Conservation (phyloP, 2,329 filamentous ascomycete species). For the Incumbomyces delicatus region DNA sequence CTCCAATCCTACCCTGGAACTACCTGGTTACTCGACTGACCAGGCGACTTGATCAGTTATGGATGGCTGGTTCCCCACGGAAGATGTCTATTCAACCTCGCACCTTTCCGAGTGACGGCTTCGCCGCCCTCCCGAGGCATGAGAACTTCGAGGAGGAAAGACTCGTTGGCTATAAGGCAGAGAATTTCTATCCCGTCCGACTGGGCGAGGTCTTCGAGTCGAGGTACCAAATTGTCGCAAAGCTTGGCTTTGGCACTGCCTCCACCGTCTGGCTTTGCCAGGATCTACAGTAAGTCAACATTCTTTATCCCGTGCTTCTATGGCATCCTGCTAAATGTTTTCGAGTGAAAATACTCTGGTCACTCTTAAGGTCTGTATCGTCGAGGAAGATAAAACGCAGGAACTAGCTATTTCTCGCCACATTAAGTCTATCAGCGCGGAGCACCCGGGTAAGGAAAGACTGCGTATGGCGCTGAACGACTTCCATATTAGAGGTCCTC, state of each 20-base stretch:
- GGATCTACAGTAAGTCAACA: constrained; percentile 14
- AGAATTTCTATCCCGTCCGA: constrained; percentile 30
- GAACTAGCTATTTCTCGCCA: background rate
- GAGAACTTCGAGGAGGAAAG: constrained; percentile 30
- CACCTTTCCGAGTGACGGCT: too few relatives aligned
- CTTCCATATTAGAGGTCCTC: background rate
- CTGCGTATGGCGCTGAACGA: background rate
- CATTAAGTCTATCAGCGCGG: background rate
- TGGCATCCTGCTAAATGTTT: background rate
- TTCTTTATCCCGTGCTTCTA: constrained; percentile 2
- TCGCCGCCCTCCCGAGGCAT: too few relatives aligned
- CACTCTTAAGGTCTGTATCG: constrained; percentile 2
- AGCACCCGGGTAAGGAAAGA: background rate
- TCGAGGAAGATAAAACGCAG: background rate
- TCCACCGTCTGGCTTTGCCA: constrained; percentile 37
- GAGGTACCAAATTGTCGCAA: constrained; percentile 30
- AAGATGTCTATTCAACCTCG: too few relatives aligned
- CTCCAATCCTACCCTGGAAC: too few relatives aligned
- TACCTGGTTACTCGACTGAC: too few relatives aligned
- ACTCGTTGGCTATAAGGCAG: constrained; percentile 26
- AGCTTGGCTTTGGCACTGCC: constrained; percentile 32
- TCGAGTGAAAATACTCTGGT: background rate
- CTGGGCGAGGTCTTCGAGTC: constrained; percentile 29
- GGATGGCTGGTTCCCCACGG: too few relatives aligned
- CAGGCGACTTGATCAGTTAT: too few relatives aligned